These are phyloP conservation scores for Leptographium procerum DNA, from an alignment of 2,329 filamentous ascomycete genomes.

Conservation along the genomic window DNA sequence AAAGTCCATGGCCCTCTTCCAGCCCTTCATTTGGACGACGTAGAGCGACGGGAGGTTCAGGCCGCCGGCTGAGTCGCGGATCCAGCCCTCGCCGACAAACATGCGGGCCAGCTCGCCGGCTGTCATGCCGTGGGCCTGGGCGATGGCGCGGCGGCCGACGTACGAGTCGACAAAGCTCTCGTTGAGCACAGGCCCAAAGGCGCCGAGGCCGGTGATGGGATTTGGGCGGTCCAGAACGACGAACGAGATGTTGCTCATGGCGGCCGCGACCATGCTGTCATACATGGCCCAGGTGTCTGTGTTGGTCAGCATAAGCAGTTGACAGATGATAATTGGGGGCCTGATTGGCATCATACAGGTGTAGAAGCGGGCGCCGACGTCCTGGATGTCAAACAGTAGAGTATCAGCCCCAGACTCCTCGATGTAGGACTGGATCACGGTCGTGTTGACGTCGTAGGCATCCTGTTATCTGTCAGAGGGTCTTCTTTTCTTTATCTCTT, in stretches of 20 bases:
- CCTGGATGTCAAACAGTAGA: not conserved
- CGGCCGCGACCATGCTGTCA: not conserved
- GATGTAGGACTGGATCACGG: not conserved
- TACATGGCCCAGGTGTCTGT: not conserved
- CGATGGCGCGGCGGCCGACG: not conserved
- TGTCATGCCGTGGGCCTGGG: not conserved
- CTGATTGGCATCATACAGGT: not conserved
- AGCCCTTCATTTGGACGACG: not conserved
- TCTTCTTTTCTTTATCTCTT: too few relatives aligned
- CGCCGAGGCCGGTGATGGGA: not conserved
- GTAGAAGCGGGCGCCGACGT: not conserved
- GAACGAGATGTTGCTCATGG: not conserved
- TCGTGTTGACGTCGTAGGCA: not conserved
- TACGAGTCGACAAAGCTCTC: not conserved
- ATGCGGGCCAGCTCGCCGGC: not conserved
- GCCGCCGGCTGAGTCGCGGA: not conserved
- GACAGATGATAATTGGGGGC: too few relatives aligned
- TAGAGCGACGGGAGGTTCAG: not conserved
- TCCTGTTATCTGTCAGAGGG: not conserved
- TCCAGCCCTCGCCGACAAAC: not conserved
- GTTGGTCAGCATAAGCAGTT: not conserved
- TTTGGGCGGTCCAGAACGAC: not conserved
- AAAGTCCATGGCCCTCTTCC: not conserved
- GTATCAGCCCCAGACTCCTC: not conserved
- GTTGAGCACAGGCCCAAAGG: not conserved